Percentiles rank a stretch among this genome's conserved stretches.
Evolutionary conservation across 148 eudicot genomes (phyloP).

Genomic region (Vaccinium vitisidaea): DNA sequence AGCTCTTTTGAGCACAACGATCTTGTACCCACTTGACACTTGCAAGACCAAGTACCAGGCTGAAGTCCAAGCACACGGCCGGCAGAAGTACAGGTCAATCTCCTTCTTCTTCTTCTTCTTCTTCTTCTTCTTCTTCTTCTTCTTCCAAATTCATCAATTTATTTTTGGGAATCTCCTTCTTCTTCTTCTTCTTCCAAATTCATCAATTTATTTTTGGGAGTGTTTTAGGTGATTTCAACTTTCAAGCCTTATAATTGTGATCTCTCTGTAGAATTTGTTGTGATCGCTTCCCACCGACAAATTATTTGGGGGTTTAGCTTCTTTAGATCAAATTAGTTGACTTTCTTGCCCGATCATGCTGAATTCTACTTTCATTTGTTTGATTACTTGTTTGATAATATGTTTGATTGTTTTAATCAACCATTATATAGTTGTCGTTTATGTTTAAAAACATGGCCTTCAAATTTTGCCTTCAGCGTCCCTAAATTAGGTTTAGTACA

Average conservation of each 20-base stretch:
- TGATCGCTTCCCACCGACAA: not conserved
- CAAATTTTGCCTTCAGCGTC: not conserved
- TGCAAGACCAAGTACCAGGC: conserved; percentile 51
- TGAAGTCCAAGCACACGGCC: conserved; percentile 29
- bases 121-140: no score
- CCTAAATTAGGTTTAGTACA: not conserved
- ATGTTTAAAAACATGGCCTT: not conserved
- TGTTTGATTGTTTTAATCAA: not conserved
- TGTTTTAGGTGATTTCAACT: not conserved
- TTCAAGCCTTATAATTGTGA: not conserved
- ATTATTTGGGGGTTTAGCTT: not conserved
- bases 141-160: not conserved
- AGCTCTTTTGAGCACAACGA: conserved; percentile 41
- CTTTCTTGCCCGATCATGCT: not conserved
- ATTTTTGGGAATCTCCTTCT: not conserved
- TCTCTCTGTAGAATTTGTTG: not conserved
- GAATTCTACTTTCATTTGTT: not conserved
- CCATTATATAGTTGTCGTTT: not conserved
- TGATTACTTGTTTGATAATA: not conserved
- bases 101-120: not conserved
- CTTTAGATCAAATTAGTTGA: conserved; percentile 11
- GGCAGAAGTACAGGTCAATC: conserved; percentile 31
- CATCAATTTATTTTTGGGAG: not conserved
- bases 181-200: not conserved
- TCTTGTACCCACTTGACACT: conserved; percentile 47